A percentile compares a stretch with the other conserved stretches of the same genome.
Conservation (phyloP, 805 yeast species). For the Alloascoidea hylecoeti region DNA sequence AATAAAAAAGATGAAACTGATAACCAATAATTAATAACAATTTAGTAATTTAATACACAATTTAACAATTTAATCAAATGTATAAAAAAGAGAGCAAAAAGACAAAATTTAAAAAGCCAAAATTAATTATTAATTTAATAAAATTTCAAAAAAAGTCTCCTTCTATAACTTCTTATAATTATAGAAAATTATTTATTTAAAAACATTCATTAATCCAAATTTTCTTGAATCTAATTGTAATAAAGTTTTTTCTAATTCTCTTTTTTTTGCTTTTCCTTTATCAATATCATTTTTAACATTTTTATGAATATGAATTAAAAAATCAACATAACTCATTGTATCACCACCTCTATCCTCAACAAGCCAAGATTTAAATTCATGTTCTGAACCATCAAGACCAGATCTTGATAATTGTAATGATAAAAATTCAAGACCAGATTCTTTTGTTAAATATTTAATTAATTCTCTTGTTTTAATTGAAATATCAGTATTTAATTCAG, state of each 20-base stretch:
- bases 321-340: conserved; percentile 50
- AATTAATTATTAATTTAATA: no score
- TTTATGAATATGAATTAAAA: conserved; percentile 53
- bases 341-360: conserved; percentile 60
- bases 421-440: conserved; percentile 22
- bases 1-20: no score
- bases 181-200: no score
- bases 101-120: no score
- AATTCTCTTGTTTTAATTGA: conserved; percentile 55
- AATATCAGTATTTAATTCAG: conserved; percentile 54
- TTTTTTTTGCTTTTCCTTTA: background rate
- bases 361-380: conserved; percentile 40
- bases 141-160: no score
- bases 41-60: no score
- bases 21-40: no score
- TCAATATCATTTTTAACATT: conserved; percentile 16
- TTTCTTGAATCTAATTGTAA: background rate
- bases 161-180: no score
- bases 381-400: conserved; percentile 46
- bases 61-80: no score
- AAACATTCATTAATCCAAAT: background rate
- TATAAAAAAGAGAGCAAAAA: no score
- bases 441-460: conserved; percentile 35
- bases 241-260: background rate
- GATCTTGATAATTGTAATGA: conserved; percentile 51